Evolutionary conservation across 2,329 filamentous ascomycete species (phyloP).

Genomic region (Monosporascus sp.): DNA sequence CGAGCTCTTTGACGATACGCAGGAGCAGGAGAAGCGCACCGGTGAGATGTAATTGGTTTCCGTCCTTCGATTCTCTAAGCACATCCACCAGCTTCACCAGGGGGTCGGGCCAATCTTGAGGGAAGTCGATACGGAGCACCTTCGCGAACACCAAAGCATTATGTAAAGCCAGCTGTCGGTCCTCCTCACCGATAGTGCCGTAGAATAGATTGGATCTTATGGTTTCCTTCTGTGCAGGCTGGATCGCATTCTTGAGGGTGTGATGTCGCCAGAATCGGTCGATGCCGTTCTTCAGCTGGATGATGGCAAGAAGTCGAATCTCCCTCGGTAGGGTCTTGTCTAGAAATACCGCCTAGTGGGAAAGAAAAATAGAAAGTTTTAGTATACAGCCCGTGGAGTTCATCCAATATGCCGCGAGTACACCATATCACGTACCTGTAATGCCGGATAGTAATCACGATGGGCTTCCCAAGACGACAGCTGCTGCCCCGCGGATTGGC

Average conservation of each 20-base stretch:
- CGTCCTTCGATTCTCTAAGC: slow-evolving; percentile 54
- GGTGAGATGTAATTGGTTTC: slow-evolving; percentile 61
- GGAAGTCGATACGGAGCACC: slow-evolving; percentile 84
- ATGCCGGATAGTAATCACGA: slow-evolving; percentile 59
- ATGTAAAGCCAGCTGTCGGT: slow-evolving; percentile 73
- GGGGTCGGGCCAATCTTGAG: slow-evolving; percentile 72
- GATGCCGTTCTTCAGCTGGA: slow-evolving; percentile 94
- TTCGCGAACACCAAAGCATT: slow-evolving; percentile 87
- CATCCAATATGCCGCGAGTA: neutral
- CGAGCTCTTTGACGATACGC: slow-evolving; percentile 85
- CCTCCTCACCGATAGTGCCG: slow-evolving; percentile 71
- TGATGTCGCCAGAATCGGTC: slow-evolving; percentile 86
- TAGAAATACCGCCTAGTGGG: slow-evolving; percentile 67
- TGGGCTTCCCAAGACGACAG: slow-evolving; percentile 67
- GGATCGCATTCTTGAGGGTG: slow-evolving; percentile 58
- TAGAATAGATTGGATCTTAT: slow-evolving; percentile 74
- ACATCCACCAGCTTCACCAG: slow-evolving; percentile 57
- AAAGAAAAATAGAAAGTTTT: neutral
- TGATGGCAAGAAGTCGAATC: slow-evolving; percentile 82
- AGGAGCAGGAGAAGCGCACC: slow-evolving; percentile 74
- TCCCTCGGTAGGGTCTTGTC: slow-evolving; percentile 72
- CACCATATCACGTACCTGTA: slow-evolving; percentile 51
- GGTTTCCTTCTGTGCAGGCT: slow-evolving; percentile 67
- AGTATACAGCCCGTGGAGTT: neutral
- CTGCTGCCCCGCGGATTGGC: slow-evolving; percentile 66